Conservation (phyloP, 768 basidiomycete genomes). For the Gloeostereum incarnatum region DNA sequence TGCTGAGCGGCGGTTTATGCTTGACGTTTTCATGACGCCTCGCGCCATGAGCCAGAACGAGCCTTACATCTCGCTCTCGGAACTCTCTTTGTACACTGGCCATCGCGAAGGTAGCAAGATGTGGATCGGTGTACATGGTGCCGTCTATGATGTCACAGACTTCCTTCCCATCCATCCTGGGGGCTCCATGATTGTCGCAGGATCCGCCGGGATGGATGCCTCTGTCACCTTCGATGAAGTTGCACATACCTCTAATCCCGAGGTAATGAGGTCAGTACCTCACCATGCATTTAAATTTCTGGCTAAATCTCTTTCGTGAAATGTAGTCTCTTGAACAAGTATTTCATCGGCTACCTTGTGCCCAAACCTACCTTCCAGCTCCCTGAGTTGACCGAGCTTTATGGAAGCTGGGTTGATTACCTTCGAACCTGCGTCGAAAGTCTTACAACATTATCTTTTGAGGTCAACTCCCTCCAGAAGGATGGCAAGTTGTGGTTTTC, state of each 20-base stretch:
- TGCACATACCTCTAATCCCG: conserved; percentile 2
- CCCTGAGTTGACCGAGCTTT: neutral
- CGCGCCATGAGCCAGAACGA: conserved; percentile 1
- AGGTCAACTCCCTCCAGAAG: neutral
- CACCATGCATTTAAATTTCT: too few relatives aligned
- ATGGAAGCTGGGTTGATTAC: conserved; percentile 1
- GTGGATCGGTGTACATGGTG: conserved; percentile 3
- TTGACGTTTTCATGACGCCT: conserved; percentile 4
- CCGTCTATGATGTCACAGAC: conserved; percentile 2
- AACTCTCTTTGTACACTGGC: neutral
- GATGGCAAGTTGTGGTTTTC: conserved; percentile 1
- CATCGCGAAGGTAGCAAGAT: conserved; percentile 1
- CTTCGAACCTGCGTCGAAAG: neutral
- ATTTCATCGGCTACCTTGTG: conserved; percentile 1
- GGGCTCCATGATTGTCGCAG: conserved; percentile 1
- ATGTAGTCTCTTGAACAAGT: conserved; percentile 1
- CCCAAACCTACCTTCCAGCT: neutral
- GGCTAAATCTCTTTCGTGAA: too few relatives aligned
- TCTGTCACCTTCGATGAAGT: conserved; percentile 1
- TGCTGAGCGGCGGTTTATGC: conserved; percentile 1
- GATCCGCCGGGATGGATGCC: neutral
- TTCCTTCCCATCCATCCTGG: conserved; percentile 3
- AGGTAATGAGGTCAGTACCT: too few relatives aligned
- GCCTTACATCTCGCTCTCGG: neutral
- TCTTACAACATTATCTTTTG: conserved; percentile 1